These are phyloP conservation scores for Fusarium solani-melongenae DNA, from an alignment of 2,329 filamentous ascomycete genomes.

Conservation along the genomic window DNA sequence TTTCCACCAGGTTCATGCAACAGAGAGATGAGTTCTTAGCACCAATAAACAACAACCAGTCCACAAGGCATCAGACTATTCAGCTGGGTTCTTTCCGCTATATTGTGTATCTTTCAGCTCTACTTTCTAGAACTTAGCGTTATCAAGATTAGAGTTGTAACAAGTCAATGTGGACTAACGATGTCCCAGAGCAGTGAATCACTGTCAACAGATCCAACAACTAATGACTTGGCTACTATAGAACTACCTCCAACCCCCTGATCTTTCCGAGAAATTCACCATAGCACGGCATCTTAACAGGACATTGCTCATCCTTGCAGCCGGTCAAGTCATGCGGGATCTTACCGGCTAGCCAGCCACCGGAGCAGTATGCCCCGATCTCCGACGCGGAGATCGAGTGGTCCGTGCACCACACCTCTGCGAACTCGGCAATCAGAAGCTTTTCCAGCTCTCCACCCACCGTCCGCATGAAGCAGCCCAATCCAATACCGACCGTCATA, in stretches of 20 bases:
- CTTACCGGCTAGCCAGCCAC: neutral
- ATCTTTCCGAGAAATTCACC: neutral
- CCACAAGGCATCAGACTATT: too few relatives aligned
- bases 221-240: neutral
- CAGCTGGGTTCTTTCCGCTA: too few relatives aligned
- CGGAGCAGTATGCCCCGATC: conserved; percentile 27
- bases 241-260: neutral
- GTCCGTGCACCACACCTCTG: conserved; percentile 35
- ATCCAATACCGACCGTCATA: conserved; percentile 45
- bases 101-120: too few relatives aligned
- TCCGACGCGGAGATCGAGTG: conserved; percentile 36
- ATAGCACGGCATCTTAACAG: neutral
- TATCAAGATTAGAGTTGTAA: too few relatives aligned
- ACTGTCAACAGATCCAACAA: neutral
- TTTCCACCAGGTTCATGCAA: neutral
- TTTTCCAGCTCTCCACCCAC: conserved; percentile 39
- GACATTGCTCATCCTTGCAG: neutral
- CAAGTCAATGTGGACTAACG: too few relatives aligned
- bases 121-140: too few relatives aligned
- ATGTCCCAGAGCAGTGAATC: neutral
- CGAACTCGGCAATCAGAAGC: conserved; percentile 41
- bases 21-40: neutral
- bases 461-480: conserved; percentile 32
- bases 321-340: neutral
- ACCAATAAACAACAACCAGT: too few relatives aligned